A percentile compares a stretch with the other conserved stretches of the same genome.
These are phyloP conservation scores for Arabis hirsuta DNA, from an alignment of 345 rosid genomes.

Conservation along the genomic window DNA sequence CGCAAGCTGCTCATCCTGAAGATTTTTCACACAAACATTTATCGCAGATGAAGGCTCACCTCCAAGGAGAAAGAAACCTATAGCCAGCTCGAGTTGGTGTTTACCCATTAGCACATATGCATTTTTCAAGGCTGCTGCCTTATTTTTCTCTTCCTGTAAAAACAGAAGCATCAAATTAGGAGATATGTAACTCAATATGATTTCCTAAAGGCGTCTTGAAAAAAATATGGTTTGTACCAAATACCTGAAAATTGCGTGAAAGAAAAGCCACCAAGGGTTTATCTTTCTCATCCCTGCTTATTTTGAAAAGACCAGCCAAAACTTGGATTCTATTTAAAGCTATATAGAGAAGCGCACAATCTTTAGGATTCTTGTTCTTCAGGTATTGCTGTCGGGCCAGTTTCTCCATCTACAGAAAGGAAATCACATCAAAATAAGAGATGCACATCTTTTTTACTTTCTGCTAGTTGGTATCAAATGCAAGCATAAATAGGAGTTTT, in stretches of 20 bases:
- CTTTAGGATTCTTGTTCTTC: constrained; percentile 83
- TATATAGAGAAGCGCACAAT: constrained; percentile 83
- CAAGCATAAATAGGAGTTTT: constrained; percentile 11
- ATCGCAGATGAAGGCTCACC: constrained; percentile 90
- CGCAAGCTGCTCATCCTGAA: constrained; percentile 92
- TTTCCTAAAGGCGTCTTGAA: constrained; percentile 22
- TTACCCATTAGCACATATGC: constrained; percentile 94
- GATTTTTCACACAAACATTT: constrained; percentile 82
- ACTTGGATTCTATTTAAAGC: constrained; percentile 90
- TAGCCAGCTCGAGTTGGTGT: constrained; percentile 88
- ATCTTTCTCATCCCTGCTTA: constrained; percentile 88
- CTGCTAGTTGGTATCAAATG: constrained; percentile 14
- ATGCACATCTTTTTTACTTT: constrained; percentile 9
- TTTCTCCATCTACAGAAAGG: constrained; percentile 75
- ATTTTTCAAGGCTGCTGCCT: constrained; percentile 92
- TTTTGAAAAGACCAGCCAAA: constrained; percentile 90
- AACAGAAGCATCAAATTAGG: constrained; percentile 28
- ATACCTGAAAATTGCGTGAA: constrained; percentile 92
- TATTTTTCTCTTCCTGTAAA: constrained; percentile 85
- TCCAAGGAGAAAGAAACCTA: constrained; percentile 93
- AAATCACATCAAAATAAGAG: constrained; percentile 36
- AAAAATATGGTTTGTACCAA: constrained; percentile 33
- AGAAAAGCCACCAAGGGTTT: constrained; percentile 92
- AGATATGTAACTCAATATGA: constrained; percentile 24
- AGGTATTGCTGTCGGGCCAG: constrained; percentile 81